These are phyloP conservation scores for Magnaporthiopsis poae DNA, from an alignment of 2,329 filamentous ascomycete genomes.

Conservation along the genomic window DNA sequence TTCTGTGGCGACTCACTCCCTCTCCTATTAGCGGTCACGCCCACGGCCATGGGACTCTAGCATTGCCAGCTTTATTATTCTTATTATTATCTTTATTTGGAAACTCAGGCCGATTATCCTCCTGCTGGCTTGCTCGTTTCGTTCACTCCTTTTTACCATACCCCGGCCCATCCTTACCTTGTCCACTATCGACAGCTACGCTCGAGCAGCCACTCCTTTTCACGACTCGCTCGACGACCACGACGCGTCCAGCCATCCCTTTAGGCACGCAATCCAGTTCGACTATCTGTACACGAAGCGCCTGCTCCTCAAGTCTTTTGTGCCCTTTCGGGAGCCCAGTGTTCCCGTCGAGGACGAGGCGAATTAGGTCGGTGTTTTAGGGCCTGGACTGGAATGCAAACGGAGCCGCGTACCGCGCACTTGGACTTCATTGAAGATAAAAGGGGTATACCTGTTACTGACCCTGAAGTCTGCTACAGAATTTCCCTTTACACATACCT, in stretches of 20 bases:
- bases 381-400: neutral
- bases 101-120: too few relatives aligned
- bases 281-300: neutral
- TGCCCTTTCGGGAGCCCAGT: neutral
- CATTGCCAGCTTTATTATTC: neutral
- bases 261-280: conserved; percentile 8
- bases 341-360: neutral
- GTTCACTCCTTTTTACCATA: neutral
- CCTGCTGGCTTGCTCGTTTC: neutral
- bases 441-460: neutral
- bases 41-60: neutral
- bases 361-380: neutral
- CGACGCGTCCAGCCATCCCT: neutral
- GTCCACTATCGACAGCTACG: neutral
- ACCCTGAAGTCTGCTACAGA: neutral
- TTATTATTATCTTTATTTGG: neutral
- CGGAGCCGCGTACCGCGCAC: neutral
- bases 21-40: neutral
- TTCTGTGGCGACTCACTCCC: too few relatives aligned
- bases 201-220: neutral
- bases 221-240: neutral
- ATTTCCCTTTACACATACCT: neutral
- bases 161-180: neutral
- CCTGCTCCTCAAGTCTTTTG: neutral
- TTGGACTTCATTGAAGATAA: neutral